A percentile compares a stretch with the other conserved stretches of the same genome.
phyloP scores from a whole-genome alignment of 768 basidiomycete species.

The Brasilioporus rufonigricans region DNA sequence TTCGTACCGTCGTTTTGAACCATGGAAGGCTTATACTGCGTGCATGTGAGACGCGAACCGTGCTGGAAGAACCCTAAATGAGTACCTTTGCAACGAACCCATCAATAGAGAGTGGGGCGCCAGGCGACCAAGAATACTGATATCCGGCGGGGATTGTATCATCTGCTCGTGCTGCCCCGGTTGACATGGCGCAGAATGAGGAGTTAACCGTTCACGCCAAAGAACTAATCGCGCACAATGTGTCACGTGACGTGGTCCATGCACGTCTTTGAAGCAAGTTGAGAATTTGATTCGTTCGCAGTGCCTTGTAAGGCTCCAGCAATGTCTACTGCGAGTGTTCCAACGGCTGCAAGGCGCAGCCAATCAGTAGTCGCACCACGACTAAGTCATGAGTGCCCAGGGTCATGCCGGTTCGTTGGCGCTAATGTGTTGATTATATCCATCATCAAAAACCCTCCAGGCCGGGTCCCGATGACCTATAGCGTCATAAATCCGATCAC shows the following conservation, averaged over 20 bases:
- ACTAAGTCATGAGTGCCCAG: not conserved
- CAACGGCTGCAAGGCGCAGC: not conserved
- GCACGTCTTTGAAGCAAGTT: no score
- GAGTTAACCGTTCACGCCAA: not conserved
- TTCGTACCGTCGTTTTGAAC: conserved; percentile 75
- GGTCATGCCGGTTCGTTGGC: not conserved
- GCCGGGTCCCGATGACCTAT: not conserved
- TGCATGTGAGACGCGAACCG: not conserved
- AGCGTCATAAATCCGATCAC: no score
- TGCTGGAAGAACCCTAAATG: conserved; percentile 11
- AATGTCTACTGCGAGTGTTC: not conserved
- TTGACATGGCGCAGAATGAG: conserved; percentile 10
- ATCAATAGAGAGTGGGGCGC: conserved; percentile 41
- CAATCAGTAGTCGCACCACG: not conserved
- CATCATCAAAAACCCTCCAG: not conserved
- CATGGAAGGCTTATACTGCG: conserved; percentile 73
- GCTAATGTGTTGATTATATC: not conserved
- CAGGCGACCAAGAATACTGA: conserved; percentile 51
- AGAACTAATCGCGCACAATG: not conserved
- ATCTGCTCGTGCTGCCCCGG: conserved; percentile 27
- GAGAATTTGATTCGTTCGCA: no score
- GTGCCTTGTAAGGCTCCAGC: no score
- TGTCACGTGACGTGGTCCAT: conserved; percentile 7
- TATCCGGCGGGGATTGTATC: conserved; percentile 42
- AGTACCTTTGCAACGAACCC: conserved; percentile 56